These are phyloP conservation scores for Leishmania mexicana DNA, from an alignment of 208 protist genomes.

Conservation along the genomic window DNA sequence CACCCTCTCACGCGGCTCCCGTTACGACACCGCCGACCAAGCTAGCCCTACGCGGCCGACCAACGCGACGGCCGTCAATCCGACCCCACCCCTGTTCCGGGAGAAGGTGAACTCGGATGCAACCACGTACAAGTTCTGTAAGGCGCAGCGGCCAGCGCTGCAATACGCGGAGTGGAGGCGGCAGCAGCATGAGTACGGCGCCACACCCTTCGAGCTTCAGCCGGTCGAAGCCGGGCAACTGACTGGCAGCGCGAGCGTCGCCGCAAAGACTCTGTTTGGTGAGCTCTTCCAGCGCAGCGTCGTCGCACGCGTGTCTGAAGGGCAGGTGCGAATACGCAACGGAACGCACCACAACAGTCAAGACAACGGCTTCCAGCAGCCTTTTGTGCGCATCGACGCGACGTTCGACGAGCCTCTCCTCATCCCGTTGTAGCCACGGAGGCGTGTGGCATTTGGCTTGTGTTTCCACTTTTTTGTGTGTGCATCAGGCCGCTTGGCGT, in stretches of 20 bases:
- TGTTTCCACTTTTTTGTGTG: neutral
- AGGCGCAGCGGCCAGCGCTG: conserved; percentile 47
- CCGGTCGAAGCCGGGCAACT: neutral
- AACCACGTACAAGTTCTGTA: conserved; percentile 57
- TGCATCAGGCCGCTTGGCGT: too few species aligned
- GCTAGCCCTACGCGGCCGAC: conserved; percentile 22
- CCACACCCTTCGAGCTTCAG: conserved; percentile 33
- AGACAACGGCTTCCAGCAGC: conserved; percentile 38
- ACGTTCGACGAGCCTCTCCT: conserved; percentile 37
- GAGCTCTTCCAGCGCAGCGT: conserved; percentile 40
- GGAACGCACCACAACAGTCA: conserved; percentile 19
- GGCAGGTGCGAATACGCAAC: conserved; percentile 28
- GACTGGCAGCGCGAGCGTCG: neutral
- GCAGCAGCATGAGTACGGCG: conserved; percentile 22
- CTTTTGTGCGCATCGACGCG: conserved; percentile 46
- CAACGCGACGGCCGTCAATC: conserved; percentile 25
- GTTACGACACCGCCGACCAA: conserved; percentile 16
- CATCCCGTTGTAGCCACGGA: neutral
- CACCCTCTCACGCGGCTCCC: conserved; percentile 19
- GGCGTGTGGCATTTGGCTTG: neutral
- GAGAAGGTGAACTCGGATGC: conserved; percentile 58
- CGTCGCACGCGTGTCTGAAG: conserved; percentile 26
- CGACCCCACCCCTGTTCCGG: conserved; percentile 41
- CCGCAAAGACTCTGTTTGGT: conserved; percentile 45
- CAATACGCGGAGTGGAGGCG: conserved; percentile 62